Base-by-base conservation (phyloP, 1,284 basidiomycete genomes). In the Taiwanofungus camphoratus region DNA sequence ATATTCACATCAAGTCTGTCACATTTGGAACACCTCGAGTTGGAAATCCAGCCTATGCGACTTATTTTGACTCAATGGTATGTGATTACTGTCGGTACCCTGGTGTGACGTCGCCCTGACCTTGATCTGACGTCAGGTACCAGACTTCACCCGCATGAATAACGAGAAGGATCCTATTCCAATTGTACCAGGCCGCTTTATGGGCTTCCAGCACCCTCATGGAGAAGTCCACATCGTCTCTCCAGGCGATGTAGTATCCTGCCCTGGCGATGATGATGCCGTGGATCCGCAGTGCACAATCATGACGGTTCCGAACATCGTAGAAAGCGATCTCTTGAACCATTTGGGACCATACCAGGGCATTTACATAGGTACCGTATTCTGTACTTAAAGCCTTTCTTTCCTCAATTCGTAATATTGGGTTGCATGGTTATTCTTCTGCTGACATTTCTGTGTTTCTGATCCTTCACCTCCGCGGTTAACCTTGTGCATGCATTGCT, bases 301-400 rank as follows among this genome's bases (percentile, higher is more conserved):
- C 45, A 45, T 52, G 44, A 67, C 67, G 8, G 73, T 76, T 15
- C 69, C 71, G 3, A 69, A 65, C 52, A 58, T 77, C 26, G 40
- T 69, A 3, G 54, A 52, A 3, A 67, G 73, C 13, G 54, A 74
- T 44, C 61, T 76, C 44, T 42, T 71, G 5, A 49, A 79, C 52
- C 77, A 79, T 56, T 52, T 77, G 44, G 75, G 76, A 1, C 75
- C 75, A 2, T 79, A 78, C 51, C 68, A 75, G 45, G 74, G 74
- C 22, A 70, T 76, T 41, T 64, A 54, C 45, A 69, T 79, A 32
- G 75, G 76, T 23, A 71, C 72, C 3, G 62, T 70, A 18, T 74
- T 64, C 50, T 78, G 73, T 56, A 58, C 50, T 7, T 60, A 42
- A 55, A n/a, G n/a, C n/a, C n/a, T n/a, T n/a, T n/a, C n/a, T n/a